phyloP scores from a whole-genome alignment of 495 filamentous ascomycete species.

The Penicillium maclennaniae region DNA sequence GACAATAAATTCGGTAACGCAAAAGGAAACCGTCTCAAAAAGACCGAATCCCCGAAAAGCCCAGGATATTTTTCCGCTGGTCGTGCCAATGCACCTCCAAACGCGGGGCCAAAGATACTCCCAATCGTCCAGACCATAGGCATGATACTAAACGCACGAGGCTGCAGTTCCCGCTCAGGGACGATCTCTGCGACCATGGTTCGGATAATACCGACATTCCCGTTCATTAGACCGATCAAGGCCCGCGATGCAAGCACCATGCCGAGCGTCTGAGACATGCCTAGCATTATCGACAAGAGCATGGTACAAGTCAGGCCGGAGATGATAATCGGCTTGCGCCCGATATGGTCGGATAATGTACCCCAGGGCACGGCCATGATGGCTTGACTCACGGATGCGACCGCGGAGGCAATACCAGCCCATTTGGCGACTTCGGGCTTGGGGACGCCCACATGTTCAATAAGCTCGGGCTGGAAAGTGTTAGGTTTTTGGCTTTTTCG shows the following conservation, averaged over 20 bases:
- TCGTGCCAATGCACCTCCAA: constrained; percentile 80
- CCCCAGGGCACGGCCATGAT: constrained; percentile 76
- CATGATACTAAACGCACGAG: constrained; percentile 80
- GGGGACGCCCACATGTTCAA: constrained; percentile 71
- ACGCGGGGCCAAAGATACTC: constrained; percentile 80
- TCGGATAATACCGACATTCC: constrained; percentile 76
- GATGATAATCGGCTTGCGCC: constrained; percentile 73
- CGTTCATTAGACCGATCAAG: constrained; percentile 67
- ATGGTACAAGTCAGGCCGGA: constrained; percentile 68
- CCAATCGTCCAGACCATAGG: constrained; percentile 78
- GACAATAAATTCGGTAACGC: constrained; percentile 76
- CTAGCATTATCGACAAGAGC: constrained; percentile 68
- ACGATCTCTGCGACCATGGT: constrained; percentile 84
- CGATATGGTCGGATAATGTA: constrained; percentile 66
- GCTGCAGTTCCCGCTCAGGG: constrained; percentile 75
- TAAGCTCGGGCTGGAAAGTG: constrained; percentile 65
- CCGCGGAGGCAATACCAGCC: constrained; percentile 67
- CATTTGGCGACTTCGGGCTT: constrained; percentile 71
- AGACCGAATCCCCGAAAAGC: constrained; percentile 61
- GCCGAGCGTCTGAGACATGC: constrained; percentile 66
- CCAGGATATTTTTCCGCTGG: constrained; percentile 66
- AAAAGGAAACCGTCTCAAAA: constrained; percentile 75
- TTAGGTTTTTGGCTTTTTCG: neutral
- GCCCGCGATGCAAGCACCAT: constrained; percentile 69
- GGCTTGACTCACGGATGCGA: constrained; percentile 71